phyloP scores from a whole-genome alignment of 805 yeast species.

The Geotrichum ghanense region DNA sequence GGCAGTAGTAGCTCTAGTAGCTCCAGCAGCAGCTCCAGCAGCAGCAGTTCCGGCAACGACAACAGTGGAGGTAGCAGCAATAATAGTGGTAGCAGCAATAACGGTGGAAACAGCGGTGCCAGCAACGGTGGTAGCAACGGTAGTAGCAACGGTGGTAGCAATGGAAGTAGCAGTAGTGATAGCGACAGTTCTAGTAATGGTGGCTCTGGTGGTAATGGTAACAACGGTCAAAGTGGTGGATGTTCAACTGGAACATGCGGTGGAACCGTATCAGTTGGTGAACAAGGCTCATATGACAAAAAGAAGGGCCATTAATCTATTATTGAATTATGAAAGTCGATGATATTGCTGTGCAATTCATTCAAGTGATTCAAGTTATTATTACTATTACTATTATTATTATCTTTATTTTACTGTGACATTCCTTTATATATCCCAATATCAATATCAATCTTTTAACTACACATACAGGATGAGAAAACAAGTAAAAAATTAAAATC shows the following conservation, averaged over 20 bases:
- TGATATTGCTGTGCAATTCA: too few relatives aligned
- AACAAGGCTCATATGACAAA: too few relatives aligned
- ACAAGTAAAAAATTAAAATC: too few relatives aligned
- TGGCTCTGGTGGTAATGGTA: background rate
- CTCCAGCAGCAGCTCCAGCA: background rate
- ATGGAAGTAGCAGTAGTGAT: background rate
- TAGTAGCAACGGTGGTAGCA: background rate
- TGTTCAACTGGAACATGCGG: background rate
- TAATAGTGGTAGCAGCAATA: background rate
- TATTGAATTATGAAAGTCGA: too few relatives aligned
- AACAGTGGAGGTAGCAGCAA: background rate
- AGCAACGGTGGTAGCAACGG: background rate
- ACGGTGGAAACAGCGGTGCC: background rate
- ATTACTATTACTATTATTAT: background rate
- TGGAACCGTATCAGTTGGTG: background rate
- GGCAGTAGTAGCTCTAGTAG: background rate
- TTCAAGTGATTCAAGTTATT: background rate
- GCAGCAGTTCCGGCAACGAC: background rate
- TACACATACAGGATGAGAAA: too few relatives aligned
- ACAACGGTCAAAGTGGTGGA: background rate
- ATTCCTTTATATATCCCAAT: too few relatives aligned
- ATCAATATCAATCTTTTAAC: too few relatives aligned
- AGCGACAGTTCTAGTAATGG: background rate
- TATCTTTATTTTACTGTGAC: background rate
- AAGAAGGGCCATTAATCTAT: too few relatives aligned